Evolutionary conservation across 306 rosid species (phyloP).

Genomic region (Crataegus laevigata): DNA sequence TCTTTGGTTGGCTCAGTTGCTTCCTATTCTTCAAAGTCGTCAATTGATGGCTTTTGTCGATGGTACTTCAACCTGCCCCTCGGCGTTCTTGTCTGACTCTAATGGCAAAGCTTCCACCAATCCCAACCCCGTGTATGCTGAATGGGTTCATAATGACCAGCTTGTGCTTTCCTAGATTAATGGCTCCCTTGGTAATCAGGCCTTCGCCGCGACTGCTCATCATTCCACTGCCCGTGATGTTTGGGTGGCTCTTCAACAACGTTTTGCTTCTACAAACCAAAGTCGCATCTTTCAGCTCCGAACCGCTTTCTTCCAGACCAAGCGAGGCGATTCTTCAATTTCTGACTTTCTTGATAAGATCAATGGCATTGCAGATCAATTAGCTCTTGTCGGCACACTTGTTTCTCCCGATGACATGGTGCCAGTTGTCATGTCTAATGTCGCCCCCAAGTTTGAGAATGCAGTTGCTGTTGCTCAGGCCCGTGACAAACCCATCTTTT

Average conservation of each 20-base stretch:
- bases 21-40: not conserved
- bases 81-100: too few relatives aligned
- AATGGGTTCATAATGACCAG: not conserved
- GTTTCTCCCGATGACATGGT: not conserved
- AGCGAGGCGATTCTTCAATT: not conserved
- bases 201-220: too few relatives aligned
- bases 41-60: not conserved
- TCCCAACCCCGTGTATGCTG: not conserved
- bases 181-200: not conserved
- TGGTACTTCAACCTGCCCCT: not conserved
- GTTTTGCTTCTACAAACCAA: too few relatives aligned
- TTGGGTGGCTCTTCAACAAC: too few relatives aligned
- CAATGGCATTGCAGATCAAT: too few relatives aligned
- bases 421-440: not conserved
- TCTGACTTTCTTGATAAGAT: too few relatives aligned
- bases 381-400: accelerated
- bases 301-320: too few relatives aligned
- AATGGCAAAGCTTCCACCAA: not conserved
- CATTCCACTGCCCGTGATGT: too few relatives aligned
- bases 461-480: not conserved
- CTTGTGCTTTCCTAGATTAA: not conserved
- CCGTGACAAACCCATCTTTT: not conserved
- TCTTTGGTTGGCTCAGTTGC: not conserved
- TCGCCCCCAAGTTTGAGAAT: too few relatives aligned
- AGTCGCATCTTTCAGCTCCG: too few relatives aligned